phyloP scores from a whole-genome alignment of 306 rosid species.

The Medicago truncatula region DNA sequence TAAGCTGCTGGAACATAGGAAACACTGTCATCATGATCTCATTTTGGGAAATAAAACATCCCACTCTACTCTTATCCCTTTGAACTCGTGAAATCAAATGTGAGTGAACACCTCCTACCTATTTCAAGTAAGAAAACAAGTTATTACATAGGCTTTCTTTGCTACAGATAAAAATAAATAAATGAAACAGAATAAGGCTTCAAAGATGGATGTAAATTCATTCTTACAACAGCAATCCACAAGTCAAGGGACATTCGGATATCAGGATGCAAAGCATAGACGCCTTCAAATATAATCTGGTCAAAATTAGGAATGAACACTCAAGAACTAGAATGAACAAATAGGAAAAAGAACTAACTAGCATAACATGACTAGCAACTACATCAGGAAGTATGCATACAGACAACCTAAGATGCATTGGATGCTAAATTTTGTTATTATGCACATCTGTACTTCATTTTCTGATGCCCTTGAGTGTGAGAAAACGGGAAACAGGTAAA shows the following conservation, averaged over 20 bases:
- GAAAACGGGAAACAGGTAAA: slow-evolving; percentile 30
- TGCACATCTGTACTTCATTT: slow-evolving; percentile 23
- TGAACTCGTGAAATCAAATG: slow-evolving; percentile 98
- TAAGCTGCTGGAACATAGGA: slow-evolving; percentile 97
- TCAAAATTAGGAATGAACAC: slow-evolving; percentile 40
- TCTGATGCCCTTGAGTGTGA: slow-evolving; percentile 29
- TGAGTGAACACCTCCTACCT: slow-evolving; percentile 99
- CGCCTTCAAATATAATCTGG: slow-evolving; percentile 98
- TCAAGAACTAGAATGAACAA: slow-evolving; percentile 38
- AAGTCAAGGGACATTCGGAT: slow-evolving; percentile 90
- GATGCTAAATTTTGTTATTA: slow-evolving; percentile 24
- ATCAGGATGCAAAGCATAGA: slow-evolving; percentile 97
- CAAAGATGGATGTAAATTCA: slow-evolving; percentile 39
- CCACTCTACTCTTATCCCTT: slow-evolving; percentile 95
- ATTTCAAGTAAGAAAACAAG: slow-evolving; percentile 45
- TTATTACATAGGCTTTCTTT: slow-evolving; percentile 35
- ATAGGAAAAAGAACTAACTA: slow-evolving; percentile 10
- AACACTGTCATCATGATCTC: slow-evolving; percentile 97
- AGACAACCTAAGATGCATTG: slow-evolving; percentile 25
- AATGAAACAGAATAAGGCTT: slow-evolving; percentile 35
- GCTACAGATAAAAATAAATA: slow-evolving; percentile 21
- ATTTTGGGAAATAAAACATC: slow-evolving; percentile 90
- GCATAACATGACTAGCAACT: slow-evolving; percentile 35
- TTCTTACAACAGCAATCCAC: slow-evolving; percentile 96
- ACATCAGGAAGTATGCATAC: slow-evolving; percentile 36